These are phyloP conservation scores for Magnaporthiopsis incrustans DNA, from an alignment of 2,329 filamentous ascomycete genomes.

Conservation along the genomic window DNA sequence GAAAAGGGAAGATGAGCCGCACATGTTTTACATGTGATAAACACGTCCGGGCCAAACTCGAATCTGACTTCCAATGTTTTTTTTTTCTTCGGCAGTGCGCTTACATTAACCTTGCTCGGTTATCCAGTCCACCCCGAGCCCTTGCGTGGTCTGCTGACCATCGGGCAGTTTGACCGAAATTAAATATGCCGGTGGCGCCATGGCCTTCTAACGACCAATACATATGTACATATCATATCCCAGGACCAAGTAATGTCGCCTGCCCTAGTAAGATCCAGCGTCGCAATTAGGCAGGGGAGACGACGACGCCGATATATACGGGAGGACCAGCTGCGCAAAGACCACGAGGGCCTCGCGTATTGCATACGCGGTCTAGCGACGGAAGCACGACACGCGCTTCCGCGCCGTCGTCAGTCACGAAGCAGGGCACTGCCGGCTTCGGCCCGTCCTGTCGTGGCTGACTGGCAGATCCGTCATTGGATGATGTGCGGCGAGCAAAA, in stretches of 20 bases:
- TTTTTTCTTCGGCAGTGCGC: neutral
- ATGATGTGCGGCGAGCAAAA: neutral
- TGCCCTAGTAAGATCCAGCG: neutral
- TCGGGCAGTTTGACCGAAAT: neutral
- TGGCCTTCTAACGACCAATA: neutral
- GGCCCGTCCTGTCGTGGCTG: neutral
- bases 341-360: no score
- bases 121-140: neutral
- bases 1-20: no score
- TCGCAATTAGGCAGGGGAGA: neutral
- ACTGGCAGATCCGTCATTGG: neutral
- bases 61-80: neutral
- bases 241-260: neutral
- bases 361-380: no score
- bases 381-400: neutral
- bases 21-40: neutral
- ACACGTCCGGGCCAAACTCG: no score
- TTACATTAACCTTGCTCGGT: neutral
- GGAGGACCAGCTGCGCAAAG: slow-evolving; percentile 1
- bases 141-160: neutral
- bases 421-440: neutral
- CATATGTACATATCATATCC: no score
- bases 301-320: neutral
- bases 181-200: neutral
- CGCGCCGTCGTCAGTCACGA: neutral